A percentile compares a stretch with the other conserved stretches of the same genome.
Evolutionary conservation across 179 eudicot genomes (phyloP).

Genomic region (Gypsophila paniculata): DNA sequence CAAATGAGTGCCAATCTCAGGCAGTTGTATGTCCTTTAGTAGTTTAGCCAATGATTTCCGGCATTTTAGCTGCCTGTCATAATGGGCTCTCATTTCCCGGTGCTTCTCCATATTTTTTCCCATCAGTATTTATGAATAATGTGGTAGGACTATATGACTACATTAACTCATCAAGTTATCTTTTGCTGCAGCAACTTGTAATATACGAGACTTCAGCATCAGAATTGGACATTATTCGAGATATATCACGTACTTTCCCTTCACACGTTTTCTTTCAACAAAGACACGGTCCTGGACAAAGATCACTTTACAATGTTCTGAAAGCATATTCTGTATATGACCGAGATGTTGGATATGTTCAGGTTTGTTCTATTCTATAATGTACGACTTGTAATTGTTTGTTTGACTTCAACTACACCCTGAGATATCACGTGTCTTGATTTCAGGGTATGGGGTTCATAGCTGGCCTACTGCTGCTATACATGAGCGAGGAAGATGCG

Average conservation of each 20-base stretch:
- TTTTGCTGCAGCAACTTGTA: conserved; percentile 67
- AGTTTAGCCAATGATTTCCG: conserved; percentile 4
- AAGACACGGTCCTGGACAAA: conserved; percentile 99
- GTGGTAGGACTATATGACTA: not conserved
- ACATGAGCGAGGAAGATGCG: conserved; percentile 99
- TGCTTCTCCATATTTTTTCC: not conserved
- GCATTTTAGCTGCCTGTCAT: not conserved
- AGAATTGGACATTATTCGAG: conserved; percentile 91
- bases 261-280: conserved; percentile 97
- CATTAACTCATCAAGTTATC: not conserved
- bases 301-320: conserved; percentile 93
- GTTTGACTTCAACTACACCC: not conserved
- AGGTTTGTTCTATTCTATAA: conserved; percentile 45
- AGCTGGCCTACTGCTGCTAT: conserved; percentile 87
- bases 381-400: not conserved
- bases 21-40: not conserved
- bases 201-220: conserved; percentile 89
- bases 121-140: not conserved
- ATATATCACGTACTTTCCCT: conserved; percentile 97
- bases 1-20: not conserved
- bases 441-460: conserved; percentile 98
- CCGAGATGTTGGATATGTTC: conserved; percentile 97
- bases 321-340: conserved; percentile 99
- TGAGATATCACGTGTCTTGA: conserved; percentile 10
- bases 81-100: not conserved